A percentile compares a stretch with the other conserved stretches of the same genome.
These are phyloP conservation scores for Beauveria medogensis DNA, from an alignment of 2,329 filamentous ascomycete species.

Conservation along the genomic window DNA sequence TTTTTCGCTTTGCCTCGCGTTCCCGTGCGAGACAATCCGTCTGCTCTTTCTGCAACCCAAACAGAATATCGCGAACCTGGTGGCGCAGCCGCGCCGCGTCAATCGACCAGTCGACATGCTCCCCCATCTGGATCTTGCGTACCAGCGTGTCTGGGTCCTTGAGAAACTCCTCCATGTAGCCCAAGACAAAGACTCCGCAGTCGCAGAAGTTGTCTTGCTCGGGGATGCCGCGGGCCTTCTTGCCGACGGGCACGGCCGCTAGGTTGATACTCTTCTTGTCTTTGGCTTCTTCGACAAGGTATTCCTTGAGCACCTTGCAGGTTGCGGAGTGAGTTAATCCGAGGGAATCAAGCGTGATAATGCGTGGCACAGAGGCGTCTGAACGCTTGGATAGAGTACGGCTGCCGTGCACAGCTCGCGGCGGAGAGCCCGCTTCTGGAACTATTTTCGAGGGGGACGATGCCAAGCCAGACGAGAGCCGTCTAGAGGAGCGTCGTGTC, in stretches of 20 bases:
- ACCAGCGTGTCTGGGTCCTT: slow-evolving; percentile 65
- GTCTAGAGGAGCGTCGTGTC: background rate
- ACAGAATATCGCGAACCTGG: slow-evolving; percentile 58
- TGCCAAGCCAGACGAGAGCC: background rate
- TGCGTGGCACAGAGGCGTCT: slow-evolving; percentile 51
- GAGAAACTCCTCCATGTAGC: slow-evolving; percentile 78
- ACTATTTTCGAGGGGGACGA: background rate
- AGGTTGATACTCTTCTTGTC: slow-evolving; percentile 45
- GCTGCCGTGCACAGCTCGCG: background rate
- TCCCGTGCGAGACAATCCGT: slow-evolving; percentile 32
- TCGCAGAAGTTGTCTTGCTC: slow-evolving; percentile 78
- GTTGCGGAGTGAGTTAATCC: slow-evolving; percentile 56
- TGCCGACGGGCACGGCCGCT: slow-evolving; percentile 31
- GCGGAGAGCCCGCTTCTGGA: background rate
- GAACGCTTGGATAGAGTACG: slow-evolving; percentile 17
- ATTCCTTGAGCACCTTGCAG: slow-evolving; percentile 63
- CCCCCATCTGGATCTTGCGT: slow-evolving; percentile 53
- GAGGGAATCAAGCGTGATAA: slow-evolving; percentile 85
- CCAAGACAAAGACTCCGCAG: slow-evolving; percentile 80
- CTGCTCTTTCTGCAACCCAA: slow-evolving; percentile 54
- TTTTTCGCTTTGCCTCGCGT: slow-evolving; percentile 23
- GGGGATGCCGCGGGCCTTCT: slow-evolving; percentile 69
- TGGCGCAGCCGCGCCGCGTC: slow-evolving; percentile 51
- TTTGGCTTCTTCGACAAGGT: slow-evolving; percentile 65
- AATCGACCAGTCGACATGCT: slow-evolving; percentile 45